Conservation (phyloP, 2,329 filamentous ascomycete genomes). For the Monilinia fructicola region DNA sequence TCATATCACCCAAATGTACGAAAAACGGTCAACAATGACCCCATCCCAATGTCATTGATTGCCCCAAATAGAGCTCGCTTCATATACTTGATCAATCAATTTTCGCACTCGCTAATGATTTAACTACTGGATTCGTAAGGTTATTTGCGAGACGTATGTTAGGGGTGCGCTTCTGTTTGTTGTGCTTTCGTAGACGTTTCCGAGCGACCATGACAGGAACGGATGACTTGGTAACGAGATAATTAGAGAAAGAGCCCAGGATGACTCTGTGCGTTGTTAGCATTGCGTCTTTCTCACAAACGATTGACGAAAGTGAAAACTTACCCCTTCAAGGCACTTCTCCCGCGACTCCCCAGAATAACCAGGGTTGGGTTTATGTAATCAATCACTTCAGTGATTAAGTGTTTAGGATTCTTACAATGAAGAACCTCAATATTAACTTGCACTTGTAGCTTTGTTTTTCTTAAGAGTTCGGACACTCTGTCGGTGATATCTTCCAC, state of each 20-base stretch:
- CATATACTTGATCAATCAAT: constrained; percentile 22
- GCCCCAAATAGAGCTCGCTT: neutral
- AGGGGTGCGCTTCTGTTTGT: constrained; percentile 68
- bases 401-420: constrained; percentile 94
- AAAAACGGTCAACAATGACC: neutral
- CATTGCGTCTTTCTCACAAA: constrained; percentile 13
- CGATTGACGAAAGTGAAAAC: constrained; percentile 24
- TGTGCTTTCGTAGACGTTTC: constrained; percentile 84
- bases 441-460: constrained; percentile 88
- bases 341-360: constrained; percentile 85
- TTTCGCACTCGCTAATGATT: constrained; percentile 24
- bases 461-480: constrained; percentile 81
- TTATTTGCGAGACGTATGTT: constrained; percentile 79
- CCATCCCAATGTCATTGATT: neutral
- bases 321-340: constrained; percentile 91
- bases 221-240: constrained; percentile 93
- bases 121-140: constrained; percentile 59
- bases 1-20: neutral
- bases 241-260: constrained; percentile 94
- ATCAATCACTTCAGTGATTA: constrained; percentile 97
- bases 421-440: constrained; percentile 96
- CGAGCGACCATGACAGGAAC: constrained; percentile 97
- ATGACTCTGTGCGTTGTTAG: constrained; percentile 65
- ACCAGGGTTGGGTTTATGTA: constrained; percentile 87
- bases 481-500: constrained; percentile 82